phyloP scores from a whole-genome alignment of 139 green algal genomes.

The Edaphochlamys debaryana region DNA sequence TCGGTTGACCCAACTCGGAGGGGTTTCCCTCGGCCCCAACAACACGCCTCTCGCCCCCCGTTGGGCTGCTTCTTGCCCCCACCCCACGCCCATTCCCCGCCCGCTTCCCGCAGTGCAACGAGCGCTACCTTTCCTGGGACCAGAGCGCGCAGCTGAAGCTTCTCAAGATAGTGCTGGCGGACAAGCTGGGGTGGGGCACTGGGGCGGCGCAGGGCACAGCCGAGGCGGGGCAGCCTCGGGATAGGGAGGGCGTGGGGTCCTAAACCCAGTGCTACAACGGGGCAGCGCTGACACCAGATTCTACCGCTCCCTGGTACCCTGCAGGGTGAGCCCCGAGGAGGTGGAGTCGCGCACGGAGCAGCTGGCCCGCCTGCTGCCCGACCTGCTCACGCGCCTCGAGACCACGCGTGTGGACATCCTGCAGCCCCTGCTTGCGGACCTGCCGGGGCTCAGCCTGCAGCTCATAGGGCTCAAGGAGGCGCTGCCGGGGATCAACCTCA shows the following conservation, averaged over 20 bases:
- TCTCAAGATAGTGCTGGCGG: conserved; percentile 32
- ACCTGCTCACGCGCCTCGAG: conserved; percentile 29
- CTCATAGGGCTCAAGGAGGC: conserved; percentile 23
- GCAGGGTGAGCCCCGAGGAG: neutral
- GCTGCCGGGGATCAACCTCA: conserved; percentile 29
- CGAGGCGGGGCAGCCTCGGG: too few species aligned
- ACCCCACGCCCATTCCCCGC: neutral
- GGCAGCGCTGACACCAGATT: too few species aligned
- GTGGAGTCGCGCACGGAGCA: conserved; percentile 15
- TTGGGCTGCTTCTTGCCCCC: too few species aligned
- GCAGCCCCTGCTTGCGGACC: conserved; percentile 22
- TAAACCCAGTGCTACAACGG: too few species aligned
- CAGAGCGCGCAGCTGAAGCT: conserved; percentile 35
- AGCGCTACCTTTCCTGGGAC: conserved; percentile 38
- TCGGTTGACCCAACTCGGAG: too few species aligned
- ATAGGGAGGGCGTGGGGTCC: too few species aligned
- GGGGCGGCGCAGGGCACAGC: too few species aligned
- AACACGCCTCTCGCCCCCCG: too few species aligned
- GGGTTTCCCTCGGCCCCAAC: too few species aligned
- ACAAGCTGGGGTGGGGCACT: neutral
- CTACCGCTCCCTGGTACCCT: neutral
- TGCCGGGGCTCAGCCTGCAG: conserved; percentile 23
- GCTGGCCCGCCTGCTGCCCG: conserved; percentile 7
- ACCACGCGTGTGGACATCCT: conserved; percentile 26
- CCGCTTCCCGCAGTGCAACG: neutral